Evolutionary conservation across 2,329 filamentous ascomycete genomes (phyloP).

Genomic region (Pyrenochaeta sp.): DNA sequence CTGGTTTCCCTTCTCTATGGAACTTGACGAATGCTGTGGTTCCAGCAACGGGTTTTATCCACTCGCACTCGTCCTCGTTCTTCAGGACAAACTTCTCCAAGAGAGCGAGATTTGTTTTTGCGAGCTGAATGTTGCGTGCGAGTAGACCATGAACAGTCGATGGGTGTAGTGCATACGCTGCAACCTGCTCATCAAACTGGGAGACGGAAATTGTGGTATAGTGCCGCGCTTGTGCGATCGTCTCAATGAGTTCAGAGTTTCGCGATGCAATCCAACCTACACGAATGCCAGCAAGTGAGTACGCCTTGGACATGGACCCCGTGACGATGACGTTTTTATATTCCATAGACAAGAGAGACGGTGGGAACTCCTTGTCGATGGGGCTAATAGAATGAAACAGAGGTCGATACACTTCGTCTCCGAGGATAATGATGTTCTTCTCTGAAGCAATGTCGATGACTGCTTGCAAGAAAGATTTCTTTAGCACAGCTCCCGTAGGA

Average conservation of each 20-base stretch:
- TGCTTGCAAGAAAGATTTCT: conserved; percentile 64
- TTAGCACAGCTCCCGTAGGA: conserved; percentile 76
- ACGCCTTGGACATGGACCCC: conserved; percentile 86
- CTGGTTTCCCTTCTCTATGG: conserved; percentile 63
- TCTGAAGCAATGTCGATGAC: conserved; percentile 70
- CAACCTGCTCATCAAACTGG: conserved; percentile 81
- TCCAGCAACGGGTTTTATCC: conserved; percentile 77
- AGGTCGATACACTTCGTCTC: conserved; percentile 85
- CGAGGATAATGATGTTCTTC: conserved; percentile 71
- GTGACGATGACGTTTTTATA: conserved; percentile 77
- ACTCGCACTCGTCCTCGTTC: conserved; percentile 69
- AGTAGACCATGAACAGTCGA: conserved; percentile 70
- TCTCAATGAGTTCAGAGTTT: conserved; percentile 66
- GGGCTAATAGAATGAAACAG: conserved; percentile 75
- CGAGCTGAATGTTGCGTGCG: conserved; percentile 69
- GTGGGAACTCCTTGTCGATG: conserved; percentile 63
- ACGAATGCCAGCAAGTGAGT: conserved; percentile 80
- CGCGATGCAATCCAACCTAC: conserved; percentile 83
- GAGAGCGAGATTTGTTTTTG: conserved; percentile 70
- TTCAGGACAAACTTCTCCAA: conserved; percentile 72
- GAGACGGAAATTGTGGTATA: conserved; percentile 89
- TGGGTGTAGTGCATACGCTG: conserved; percentile 73
- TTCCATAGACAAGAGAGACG: conserved; percentile 73
- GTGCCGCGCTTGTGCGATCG: conserved; percentile 71
- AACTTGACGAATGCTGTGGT: conserved; percentile 83